Evolutionary conservation across 2,329 filamentous ascomycete species (phyloP), one percentile per base, ranked within the genome.

Genomic region (Fusarium buxicola): DNA sequence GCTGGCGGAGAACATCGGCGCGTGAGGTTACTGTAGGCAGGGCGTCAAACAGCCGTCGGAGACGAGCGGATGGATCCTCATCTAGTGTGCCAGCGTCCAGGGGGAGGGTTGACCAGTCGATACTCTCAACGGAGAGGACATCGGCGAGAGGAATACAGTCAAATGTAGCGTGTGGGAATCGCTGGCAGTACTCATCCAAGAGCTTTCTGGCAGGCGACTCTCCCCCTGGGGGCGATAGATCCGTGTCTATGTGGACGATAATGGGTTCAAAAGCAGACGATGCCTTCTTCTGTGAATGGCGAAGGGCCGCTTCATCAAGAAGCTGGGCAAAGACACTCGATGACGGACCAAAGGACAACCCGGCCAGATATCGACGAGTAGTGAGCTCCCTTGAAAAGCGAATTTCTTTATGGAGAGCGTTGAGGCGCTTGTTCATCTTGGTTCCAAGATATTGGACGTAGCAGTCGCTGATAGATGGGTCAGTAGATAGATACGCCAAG

Each of bases 291-390:
- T 83, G 80, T 35, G 84, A 81, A 73, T 94, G 90, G 50, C 83
- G 84, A 64, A 85, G 81, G 40, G 91, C 81, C 71, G 92, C 91
- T 58, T 84, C 79, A 74, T 92, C 85, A 50, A 98, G 80, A 18
- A 96, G 82, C 69, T 94, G 86, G 27, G 96, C 81, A 38, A 99
- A 81, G 12, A 88, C 86, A 12, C 90, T 83, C 1, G 94, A 98
- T 2, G 91, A 95, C 2, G 90, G 81, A 1, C 95, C 94, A 69
- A 92, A 89, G 0, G 94, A 97, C 2, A 97, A 80, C 7, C 93
- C 92, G 16, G 97, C 80, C 15, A 97, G 80, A 43, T 97, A 85
- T 48, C 72, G 72, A 35, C 74, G 74, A 10, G 73, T 69, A 63
- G 70, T 72, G 60, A 70, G 74, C 55, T 74, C 72, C 50, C 72